Evolutionary conservation across 208 protist genomes (phyloP), one percentile per base, ranked within the genome.

Genomic region (Endotrypanum monterogeii): DNA sequence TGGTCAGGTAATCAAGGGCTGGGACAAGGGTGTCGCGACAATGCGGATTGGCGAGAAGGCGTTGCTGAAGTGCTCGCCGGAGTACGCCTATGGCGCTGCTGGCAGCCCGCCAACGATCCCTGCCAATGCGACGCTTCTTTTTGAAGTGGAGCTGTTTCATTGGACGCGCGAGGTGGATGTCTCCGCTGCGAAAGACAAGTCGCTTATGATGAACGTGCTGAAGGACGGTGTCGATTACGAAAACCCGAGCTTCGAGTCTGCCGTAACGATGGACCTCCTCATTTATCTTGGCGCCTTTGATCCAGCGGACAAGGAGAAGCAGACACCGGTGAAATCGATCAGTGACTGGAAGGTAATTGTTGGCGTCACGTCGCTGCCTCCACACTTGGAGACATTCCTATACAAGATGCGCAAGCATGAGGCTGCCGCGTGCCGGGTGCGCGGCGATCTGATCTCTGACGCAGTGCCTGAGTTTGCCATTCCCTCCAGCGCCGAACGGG

Each of bases 1-100:
- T 20, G 93, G 93, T 12, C 84, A 97, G 80, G 95, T 98, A 11
- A 98, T 98, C 74, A 94, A 95, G 71, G 94, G 93, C 35, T 97
- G 94, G 95, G 95, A 98, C 67, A 83, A 89, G 55, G 92, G 95
- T 55, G 90, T 98, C 52, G 85, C 88, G 14, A 96, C 95, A 6
- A 98, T 98, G 95, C 83, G 83, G 16, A 74, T 92, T 18, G 95
- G 95, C 25, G 95, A 98, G 83, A 95, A 90, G 76, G 82, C 90
- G 20, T 71, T 91, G 25, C 77, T 98, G 57, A 80, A 75, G 58
- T 93, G 88, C 76, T 80, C 78, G 6, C 78, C 92, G 0, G 90
- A 93, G 35, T 97, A 96, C 83, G 94, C 81, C 51, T 98, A 98
- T 78, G 95, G 95, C 4, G 90, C 82, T 16, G 56, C 68, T 39